Percentiles rank a stretch among this genome's conserved stretches.
Evolutionary conservation across 2,329 filamentous ascomycete species (phyloP).

Genomic region (Ceratocystis harringtonii): DNA sequence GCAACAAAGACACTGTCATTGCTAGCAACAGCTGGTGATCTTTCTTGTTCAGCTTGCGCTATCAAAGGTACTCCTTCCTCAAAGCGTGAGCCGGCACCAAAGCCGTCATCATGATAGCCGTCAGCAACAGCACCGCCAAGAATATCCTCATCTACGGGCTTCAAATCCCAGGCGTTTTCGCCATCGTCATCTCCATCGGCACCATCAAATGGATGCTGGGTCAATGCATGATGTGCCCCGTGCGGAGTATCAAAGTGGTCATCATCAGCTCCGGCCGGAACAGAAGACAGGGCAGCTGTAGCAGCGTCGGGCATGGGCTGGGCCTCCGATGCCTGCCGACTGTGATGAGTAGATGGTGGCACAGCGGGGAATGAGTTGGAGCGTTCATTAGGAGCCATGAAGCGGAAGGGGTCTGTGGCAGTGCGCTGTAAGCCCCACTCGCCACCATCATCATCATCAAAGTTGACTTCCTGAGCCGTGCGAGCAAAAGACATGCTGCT

Average conservation of each 20-base stretch:
- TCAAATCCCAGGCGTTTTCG: constrained; percentile 11
- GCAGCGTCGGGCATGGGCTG: constrained; percentile 8
- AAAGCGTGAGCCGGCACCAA: constrained; percentile 42
- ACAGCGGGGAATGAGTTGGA: constrained; percentile 50
- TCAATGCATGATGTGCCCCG: constrained; percentile 8
- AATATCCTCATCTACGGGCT: constrained; percentile 3
- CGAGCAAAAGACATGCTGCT: constrained; percentile 50
- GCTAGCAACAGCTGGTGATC: constrained; percentile 14
- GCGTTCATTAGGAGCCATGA: constrained; percentile 41
- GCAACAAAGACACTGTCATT: not conserved
- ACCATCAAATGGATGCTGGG: not conserved
- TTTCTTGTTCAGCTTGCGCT: constrained; percentile 18
- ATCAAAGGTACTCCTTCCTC: constrained; percentile 57
- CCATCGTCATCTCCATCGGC: constrained; percentile 2
- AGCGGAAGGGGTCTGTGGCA: constrained; percentile 43
- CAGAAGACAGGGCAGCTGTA: constrained; percentile 5
- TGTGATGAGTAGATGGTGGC: constrained; percentile 23
- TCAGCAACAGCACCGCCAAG: constrained; percentile 31
- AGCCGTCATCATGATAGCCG: constrained; percentile 23
- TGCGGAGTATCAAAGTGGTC: constrained; percentile 16
- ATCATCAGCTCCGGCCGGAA: not conserved
- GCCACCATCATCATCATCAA: constrained; percentile 44
- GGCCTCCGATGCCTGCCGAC: not conserved
- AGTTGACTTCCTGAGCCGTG: constrained; percentile 47
- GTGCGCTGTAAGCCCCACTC: constrained; percentile 40